A percentile compares a stretch with the other conserved stretches of the same genome.
Evolutionary conservation across 441 rosid species (phyloP).

Genomic region (Adansonia madagascariensis): DNA sequence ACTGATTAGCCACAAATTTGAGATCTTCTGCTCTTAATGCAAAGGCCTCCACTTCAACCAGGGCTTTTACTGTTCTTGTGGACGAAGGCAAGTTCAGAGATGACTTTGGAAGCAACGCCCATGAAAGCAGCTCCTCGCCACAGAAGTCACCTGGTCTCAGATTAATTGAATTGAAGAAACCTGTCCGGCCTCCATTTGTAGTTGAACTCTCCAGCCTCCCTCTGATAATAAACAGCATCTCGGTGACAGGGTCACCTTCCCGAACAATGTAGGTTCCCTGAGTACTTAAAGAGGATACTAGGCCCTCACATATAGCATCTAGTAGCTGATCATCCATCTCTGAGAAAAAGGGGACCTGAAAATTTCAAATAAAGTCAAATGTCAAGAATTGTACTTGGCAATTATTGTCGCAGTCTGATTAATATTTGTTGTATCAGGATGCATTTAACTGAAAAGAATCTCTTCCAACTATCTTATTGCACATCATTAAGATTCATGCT

Average conservation of each 20-base stretch:
- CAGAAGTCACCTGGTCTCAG: slow-evolving; percentile 84
- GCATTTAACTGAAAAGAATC: background rate
- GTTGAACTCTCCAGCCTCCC: slow-evolving; percentile 87
- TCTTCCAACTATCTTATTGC: slow-evolving; percentile 5
- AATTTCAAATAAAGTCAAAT: slow-evolving; percentile 3
- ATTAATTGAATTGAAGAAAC: slow-evolving; percentile 82
- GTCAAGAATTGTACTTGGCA: background rate
- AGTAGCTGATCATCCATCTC: slow-evolving; percentile 93
- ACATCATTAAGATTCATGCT: background rate
- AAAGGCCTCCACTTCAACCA: slow-evolving; percentile 89
- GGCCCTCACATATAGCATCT: slow-evolving; percentile 88
- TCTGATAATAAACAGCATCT: slow-evolving; percentile 86
- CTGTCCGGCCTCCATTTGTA: slow-evolving; percentile 83
- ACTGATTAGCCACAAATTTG: slow-evolving; percentile 87
- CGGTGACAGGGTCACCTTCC: slow-evolving; percentile 87
- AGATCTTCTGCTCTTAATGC: slow-evolving; percentile 82
- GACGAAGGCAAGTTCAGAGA: slow-evolving; percentile 76
- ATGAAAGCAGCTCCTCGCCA: slow-evolving; percentile 88
- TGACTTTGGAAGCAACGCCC: slow-evolving; percentile 85
- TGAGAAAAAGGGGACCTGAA: slow-evolving; percentile 85
- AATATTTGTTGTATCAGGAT: background rate
- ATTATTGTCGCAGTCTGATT: background rate
- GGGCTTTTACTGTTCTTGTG: slow-evolving; percentile 75
- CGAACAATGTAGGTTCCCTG: slow-evolving; percentile 87
- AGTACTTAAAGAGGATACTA: slow-evolving; percentile 75